Conservation (phyloP, 2,329 filamentous ascomycete genomes). For the Cryphonectria japonica region DNA sequence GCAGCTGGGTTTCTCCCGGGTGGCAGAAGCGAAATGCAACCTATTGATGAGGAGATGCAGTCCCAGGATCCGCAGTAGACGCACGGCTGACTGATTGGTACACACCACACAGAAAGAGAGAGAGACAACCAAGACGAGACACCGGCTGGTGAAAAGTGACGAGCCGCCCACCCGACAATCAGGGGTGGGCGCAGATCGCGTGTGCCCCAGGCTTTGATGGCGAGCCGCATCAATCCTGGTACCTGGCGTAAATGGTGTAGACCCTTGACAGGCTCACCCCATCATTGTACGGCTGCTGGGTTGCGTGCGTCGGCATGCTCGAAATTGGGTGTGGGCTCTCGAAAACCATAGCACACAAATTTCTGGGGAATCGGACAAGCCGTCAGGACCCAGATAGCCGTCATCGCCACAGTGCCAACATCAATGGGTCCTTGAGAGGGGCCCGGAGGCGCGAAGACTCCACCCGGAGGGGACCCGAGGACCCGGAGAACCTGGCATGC, state of each 20-base stretch:
- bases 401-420: conserved; percentile 28
- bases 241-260: neutral
- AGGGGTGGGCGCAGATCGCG: conserved; percentile 3
- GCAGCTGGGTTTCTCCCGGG: neutral
- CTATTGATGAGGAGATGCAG: neutral
- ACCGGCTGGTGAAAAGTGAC: neutral
- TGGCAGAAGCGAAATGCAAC: neutral
- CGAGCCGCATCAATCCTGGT: conserved; percentile 23
- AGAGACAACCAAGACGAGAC: neutral
- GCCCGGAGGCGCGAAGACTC: conserved; percentile 9
- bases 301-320: conserved; percentile 16
- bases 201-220: neutral
- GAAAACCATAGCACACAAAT: conserved; percentile 14
- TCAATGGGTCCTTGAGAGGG: conserved; percentile 8
- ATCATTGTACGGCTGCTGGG: neutral
- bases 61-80: neutral
- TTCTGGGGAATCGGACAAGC: conserved; percentile 31
- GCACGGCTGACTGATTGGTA: neutral
- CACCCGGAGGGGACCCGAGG: conserved; percentile 26
- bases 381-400: conserved; percentile 27
- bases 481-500: conserved; percentile 18
- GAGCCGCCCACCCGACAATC: conserved; percentile 1
- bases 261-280: conserved; percentile 15
- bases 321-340: conserved; percentile 27
- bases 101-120: neutral